Conservation (phyloP, 2,329 filamentous ascomycete species). For the Sporothrix euskadiensis region DNA sequence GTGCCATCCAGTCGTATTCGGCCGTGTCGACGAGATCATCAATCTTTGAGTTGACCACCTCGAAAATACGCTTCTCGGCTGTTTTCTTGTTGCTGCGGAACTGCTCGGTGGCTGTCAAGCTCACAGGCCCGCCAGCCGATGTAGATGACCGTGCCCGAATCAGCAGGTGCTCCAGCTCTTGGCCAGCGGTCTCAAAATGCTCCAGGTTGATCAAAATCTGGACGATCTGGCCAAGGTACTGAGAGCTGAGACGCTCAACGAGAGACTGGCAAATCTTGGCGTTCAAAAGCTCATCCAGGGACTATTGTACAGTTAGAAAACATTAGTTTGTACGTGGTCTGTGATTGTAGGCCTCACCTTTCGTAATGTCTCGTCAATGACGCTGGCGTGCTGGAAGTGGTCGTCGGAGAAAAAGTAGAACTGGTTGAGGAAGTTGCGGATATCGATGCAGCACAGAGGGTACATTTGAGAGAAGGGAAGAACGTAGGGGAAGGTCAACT, state of each 20-base stretch:
- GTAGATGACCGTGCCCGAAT: constrained; percentile 81
- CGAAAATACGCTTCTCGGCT: constrained; percentile 96
- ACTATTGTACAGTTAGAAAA: constrained; percentile 38
- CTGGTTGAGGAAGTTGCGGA: constrained; percentile 94
- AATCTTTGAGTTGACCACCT: constrained; percentile 97
- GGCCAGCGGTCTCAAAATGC: constrained; percentile 92
- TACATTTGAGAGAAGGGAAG: constrained; percentile 99
- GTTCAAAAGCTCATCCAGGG: constrained; percentile 90
- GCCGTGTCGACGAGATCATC: constrained; percentile 96
- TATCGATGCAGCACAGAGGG: constrained; percentile 95
- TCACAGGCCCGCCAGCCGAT: constrained; percentile 76
- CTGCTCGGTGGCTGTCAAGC: constrained; percentile 77
- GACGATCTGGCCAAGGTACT: constrained; percentile 96
- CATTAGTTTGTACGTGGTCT: neutral
- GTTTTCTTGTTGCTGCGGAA: constrained; percentile 92
- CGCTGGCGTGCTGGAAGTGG: constrained; percentile 84
- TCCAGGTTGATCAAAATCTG: constrained; percentile 98
- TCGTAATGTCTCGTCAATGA: constrained; percentile 88
- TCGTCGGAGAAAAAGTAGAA: constrained; percentile 98
- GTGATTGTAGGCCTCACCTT: constrained; percentile 52
- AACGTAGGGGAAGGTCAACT: constrained; percentile 89
- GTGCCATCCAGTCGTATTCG: constrained; percentile 82
- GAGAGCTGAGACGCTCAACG: constrained; percentile 82
- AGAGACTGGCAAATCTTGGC: constrained; percentile 89
- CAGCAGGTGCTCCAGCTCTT: constrained; percentile 82